Base-by-base conservation (phyloP, 106 monocot genomes). In the Dendrobium catenatum region DNA sequence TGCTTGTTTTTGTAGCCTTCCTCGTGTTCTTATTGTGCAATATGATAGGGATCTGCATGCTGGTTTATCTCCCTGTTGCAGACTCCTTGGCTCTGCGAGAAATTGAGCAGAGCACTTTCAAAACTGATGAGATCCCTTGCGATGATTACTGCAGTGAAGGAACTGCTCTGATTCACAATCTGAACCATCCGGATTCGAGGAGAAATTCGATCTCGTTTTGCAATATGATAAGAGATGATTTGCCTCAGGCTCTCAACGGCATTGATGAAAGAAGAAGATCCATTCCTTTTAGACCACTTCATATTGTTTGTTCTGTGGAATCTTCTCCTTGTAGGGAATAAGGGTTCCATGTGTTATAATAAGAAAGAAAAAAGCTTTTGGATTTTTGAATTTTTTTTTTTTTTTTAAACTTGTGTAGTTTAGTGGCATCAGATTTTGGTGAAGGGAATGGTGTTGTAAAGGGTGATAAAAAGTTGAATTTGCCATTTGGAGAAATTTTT, bases 51-150 rank as follows among this genome's bases (percentile, higher is more conserved):
- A 79, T 94, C n/a, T 86, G 81, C 42, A 80, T 96, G 88, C 90
- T 96, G 37, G 96, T 96, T 11, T 96, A 94, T 76, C 86, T 81
- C 68, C 96, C 96, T 0, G 85, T 96, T 22, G 86, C 85, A 3
- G 96, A 94, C 80, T 89, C 94, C 47, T 68, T 92, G 79, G 90
- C 84, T 5, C 73, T 94, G 86, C 77, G 90, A 54, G 83, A 86
- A 29, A 55, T 84, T 2, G 81, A 81, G 41, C 84, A 80, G 33
- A 66, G 16, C 4, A 37, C 31, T 8, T 2, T 83, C 24, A 85
- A 84, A 70, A 79, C 90, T 78, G 85, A 84, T 48, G 85, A 84
- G 10, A 61, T 61, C 4, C 88, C 89, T 6, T 92, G 81, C 46
- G 88, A 92, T 80, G 90, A 88, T 58, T 92, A 89, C 48, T 89